phyloP scores from a whole-genome alignment of 1,139 yeast genomes.

The Komagataea norvegica region DNA sequence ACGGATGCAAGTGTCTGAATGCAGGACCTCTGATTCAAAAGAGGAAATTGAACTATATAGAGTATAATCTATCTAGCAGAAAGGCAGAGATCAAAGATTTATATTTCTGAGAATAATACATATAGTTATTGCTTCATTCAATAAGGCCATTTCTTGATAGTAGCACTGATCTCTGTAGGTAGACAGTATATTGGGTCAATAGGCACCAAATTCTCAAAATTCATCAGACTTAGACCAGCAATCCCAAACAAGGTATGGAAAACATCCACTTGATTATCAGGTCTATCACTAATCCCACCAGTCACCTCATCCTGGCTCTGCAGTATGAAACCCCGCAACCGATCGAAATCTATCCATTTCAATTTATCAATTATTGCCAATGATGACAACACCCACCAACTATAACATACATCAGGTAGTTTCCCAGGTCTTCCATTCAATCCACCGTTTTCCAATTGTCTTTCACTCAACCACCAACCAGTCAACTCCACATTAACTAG shows the following conservation, averaged over 20 bases:
- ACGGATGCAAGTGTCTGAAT: conserved; percentile 78
- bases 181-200: conserved; percentile 88
- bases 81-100: conserved; percentile 45
- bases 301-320: conserved; percentile 67
- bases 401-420: conserved; percentile 91
- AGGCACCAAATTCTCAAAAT: conserved; percentile 47
- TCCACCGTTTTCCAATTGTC: conserved; percentile 91
- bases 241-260: conserved; percentile 90
- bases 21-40: conserved; percentile 54
- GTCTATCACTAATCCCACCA: conserved; percentile 93
- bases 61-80: conserved; percentile 59
- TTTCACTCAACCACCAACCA: conserved; percentile 83
- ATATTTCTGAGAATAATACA: conserved; percentile 31
- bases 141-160: conserved; percentile 46
- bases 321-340: conserved; percentile 62
- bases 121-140: conserved; percentile 46
- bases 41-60: conserved; percentile 58
- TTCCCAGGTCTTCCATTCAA: conserved; percentile 96
- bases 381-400: conserved; percentile 95
- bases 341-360: conserved; percentile 69
- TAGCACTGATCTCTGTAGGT: conserved; percentile 50
- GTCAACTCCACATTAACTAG: conserved; percentile 46
- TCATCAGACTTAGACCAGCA: conserved; percentile 77
- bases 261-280: conserved; percentile 87
- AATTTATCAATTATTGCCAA: conserved; percentile 61